A percentile compares a stretch with the other conserved stretches of the same genome.
Conservation (phyloP, 129 eudicot species). For the Flaveria robusta region DNA sequence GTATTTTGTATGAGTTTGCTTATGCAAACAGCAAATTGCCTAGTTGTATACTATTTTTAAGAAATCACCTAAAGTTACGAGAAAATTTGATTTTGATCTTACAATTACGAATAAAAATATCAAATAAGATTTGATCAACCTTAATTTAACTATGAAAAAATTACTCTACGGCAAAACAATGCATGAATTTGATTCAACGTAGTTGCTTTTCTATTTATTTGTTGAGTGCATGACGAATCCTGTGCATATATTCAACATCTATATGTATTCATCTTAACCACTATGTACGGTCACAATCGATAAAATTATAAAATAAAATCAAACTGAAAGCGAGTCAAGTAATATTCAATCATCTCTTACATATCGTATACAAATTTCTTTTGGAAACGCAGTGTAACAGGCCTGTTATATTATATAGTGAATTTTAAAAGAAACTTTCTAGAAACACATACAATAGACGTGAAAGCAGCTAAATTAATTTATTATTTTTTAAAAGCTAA, state of each 20-base stretch:
- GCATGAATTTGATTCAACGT: not conserved
- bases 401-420: not conserved
- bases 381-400: not conserved
- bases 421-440: not conserved
- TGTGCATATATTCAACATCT: not conserved
- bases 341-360: not conserved
- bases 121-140: too few species aligned
- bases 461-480: too few species aligned
- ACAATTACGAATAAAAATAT: too few species aligned
- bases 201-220: not conserved
- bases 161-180: not conserved
- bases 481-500: too few species aligned
- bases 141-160: not conserved
- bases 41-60: too few species aligned
- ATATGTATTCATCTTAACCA: not conserved
- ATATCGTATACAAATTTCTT: not conserved
- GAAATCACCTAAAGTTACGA: too few species aligned
- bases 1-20: too few species aligned
- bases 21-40: too few species aligned
- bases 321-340: not conserved
- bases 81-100: too few species aligned
- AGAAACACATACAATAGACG: too few species aligned
- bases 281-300: conserved; percentile 11
- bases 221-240: not conserved
- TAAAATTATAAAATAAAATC: not conserved